Evolutionary conservation across 371 early-diverging fungal genomes (phyloP), one percentile per base, ranked within the genome.

Genomic region (Vittaforma corneae): DNA sequence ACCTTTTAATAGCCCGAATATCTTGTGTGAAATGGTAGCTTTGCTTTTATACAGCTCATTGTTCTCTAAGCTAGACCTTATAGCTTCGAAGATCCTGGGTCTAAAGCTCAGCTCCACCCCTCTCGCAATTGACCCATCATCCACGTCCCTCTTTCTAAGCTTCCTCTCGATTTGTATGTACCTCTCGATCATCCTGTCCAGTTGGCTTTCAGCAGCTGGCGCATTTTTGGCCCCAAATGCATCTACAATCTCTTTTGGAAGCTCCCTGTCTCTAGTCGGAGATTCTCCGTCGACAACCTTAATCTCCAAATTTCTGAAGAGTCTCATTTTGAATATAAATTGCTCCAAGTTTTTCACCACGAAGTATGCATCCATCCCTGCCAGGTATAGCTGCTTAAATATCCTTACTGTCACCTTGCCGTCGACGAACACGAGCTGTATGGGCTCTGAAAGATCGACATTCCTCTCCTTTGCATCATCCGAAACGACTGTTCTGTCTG

Each of bases 281-380:
- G 14, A 32, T 32, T 18, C 6, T 18, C 50, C 24, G n/a, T 50
- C 24, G 50, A 28, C 16, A 24, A 50, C 28, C 18, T 11, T 32
- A 24, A 32, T 50, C 18, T 58, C 32, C 37, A 61, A 2, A 30
- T 61, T 52, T 32, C 52, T 47, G 26, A 60, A 54, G 61, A 45
- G 11, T 38, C 22, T 45, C 34, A 38, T 16, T 26, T 44, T 33
- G 29, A 24, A 33, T 18, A 61, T 11, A 38, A 60, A 61, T 22
- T 61, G 26, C 22, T 61, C 62, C 11, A 61, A 18, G 37, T 61
- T 61, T 24, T 61, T 61, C 14, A 52, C 62, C n/a, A 9, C 5
- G 20, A 61, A 52, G 22, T 18, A 5, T 4, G 38, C 62, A 11
- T 52, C 38, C 35, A 34, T 47, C 6, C 9, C 33, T 16, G 4